Evolutionary conservation across 2,329 filamentous ascomycete genomes (phyloP).

Genomic region (Monosporascus sp.): DNA sequence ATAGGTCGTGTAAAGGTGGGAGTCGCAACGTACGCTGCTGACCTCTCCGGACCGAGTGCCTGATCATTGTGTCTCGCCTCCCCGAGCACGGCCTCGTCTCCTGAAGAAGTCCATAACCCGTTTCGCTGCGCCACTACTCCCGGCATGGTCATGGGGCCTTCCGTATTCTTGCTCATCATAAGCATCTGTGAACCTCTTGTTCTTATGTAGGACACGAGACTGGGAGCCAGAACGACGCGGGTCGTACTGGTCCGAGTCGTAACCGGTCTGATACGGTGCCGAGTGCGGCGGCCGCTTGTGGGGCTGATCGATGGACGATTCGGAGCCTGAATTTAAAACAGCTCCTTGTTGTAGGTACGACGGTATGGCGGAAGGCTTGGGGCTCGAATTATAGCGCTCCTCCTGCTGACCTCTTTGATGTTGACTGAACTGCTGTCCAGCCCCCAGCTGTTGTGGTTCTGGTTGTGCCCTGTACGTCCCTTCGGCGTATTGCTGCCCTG

Average conservation of each 20-base stretch:
- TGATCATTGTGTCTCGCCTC: slow-evolving; percentile 37
- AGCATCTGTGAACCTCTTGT: slow-evolving; percentile 81
- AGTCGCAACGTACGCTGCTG: background rate
- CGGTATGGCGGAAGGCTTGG: slow-evolving; percentile 40
- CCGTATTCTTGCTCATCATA: slow-evolving; percentile 70
- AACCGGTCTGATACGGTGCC: slow-evolving; percentile 39
- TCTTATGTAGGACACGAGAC: slow-evolving; percentile 69
- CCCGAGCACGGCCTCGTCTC: slow-evolving; percentile 71
- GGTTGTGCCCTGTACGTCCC: slow-evolving; percentile 31
- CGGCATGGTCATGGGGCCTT: slow-evolving; percentile 59
- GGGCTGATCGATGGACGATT: slow-evolving; percentile 45
- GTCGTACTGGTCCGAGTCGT: slow-evolving; percentile 38
- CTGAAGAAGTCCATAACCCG: slow-evolving; percentile 99
- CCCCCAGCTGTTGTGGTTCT: slow-evolving; percentile 25
- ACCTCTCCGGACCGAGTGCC: background rate
- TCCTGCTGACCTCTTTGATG: slow-evolving; percentile 33
- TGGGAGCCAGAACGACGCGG: slow-evolving; percentile 31
- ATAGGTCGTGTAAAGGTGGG: too few species aligned
- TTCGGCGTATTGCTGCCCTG: slow-evolving; percentile 30
- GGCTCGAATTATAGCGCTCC: slow-evolving; percentile 35
- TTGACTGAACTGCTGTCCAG: slow-evolving; percentile 10
- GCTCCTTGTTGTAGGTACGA: slow-evolving; percentile 41
- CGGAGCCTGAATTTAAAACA: slow-evolving; percentile 45
- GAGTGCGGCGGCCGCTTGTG: slow-evolving; percentile 35
- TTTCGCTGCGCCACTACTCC: slow-evolving; percentile 80